These are phyloP conservation scores for Tranzscheliella williamsii DNA, from an alignment of 1,284 basidiomycete genomes.

Conservation along the genomic window DNA sequence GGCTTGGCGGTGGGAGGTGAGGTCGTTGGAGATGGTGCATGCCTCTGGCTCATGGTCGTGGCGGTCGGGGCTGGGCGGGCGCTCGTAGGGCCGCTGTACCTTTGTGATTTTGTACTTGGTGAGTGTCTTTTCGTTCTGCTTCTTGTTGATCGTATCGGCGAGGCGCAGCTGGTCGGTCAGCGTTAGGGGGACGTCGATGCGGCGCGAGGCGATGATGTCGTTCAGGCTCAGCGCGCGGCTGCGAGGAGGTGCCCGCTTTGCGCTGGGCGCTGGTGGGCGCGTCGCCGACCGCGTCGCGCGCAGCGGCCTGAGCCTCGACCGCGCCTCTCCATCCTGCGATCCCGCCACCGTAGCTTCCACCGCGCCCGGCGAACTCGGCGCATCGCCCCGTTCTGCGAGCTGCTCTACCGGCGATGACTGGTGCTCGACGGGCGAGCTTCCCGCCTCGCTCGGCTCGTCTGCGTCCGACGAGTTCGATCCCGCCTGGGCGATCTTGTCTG, in stretches of 20 bases:
- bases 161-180: constrained; percentile 31
- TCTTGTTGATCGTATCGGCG: constrained; percentile 37
- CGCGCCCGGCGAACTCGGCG: no score
- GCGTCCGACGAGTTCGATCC: constrained; percentile 15
- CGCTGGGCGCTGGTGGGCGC: constrained; percentile 17
- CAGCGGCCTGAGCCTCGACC: constrained; percentile 7
- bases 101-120: constrained; percentile 38
- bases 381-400: no score
- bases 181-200: constrained; percentile 30
- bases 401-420: no score
- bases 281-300: constrained; percentile 13
- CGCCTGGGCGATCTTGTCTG: constrained; percentile 2
- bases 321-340: no score
- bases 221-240: constrained; percentile 33
- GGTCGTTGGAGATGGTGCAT: constrained; percentile 28
- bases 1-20: constrained; percentile 22
- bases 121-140: constrained; percentile 36
- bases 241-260: constrained; percentile 20
- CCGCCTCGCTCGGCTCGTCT: background rate
- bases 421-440: constrained; percentile 4
- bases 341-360: no score
- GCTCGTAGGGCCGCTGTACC: constrained; percentile 30
- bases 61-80: constrained; percentile 33
- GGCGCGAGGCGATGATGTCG: constrained; percentile 36
- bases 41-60: constrained; percentile 38